Conservation (phyloP, 1,139 yeast genomes). For the Taphrina wiesneri region DNA sequence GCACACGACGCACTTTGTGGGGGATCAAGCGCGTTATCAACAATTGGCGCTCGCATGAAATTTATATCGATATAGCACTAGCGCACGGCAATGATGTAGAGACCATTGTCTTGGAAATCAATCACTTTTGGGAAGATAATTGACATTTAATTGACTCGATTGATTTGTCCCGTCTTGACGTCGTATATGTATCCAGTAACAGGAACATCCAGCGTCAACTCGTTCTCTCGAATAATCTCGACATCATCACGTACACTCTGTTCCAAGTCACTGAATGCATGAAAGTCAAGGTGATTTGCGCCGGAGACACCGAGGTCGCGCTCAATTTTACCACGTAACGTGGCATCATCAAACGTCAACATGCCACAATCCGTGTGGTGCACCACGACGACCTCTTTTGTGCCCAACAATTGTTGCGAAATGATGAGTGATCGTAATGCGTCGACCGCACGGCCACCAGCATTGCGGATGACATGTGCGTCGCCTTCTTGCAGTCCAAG, state of each 20-base stretch:
- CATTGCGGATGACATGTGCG: constrained; percentile 53
- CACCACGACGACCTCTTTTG: constrained; percentile 49
- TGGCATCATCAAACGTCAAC: constrained; percentile 49
- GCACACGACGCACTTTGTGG: constrained; percentile 9
- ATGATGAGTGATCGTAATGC: constrained; percentile 51
- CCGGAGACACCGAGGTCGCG: constrained; percentile 44
- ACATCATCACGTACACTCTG: constrained; percentile 50
- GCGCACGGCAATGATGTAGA: neutral
- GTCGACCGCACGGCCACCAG: constrained; percentile 52
- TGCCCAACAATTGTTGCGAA: constrained; percentile 48
- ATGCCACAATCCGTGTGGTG: constrained; percentile 46
- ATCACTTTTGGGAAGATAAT: no score
- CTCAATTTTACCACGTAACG: constrained; percentile 44
- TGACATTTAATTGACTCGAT: constrained; percentile 16
- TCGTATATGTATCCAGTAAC: constrained; percentile 50
- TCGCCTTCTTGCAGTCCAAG: constrained; percentile 52
- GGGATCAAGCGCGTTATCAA: neutral
- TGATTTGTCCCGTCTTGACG: constrained; percentile 47
- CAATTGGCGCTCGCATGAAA: neutral
- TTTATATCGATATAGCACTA: neutral
- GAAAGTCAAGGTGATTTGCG: constrained; percentile 41
- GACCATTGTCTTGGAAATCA: no score
- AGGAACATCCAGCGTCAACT: constrained; percentile 45
- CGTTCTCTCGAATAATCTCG: constrained; percentile 43
- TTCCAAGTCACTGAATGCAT: constrained; percentile 48